These are phyloP conservation scores for Symbiodinium pilosum DNA, from an alignment of 73 alveolate genomes.

Conservation along the genomic window DNA sequence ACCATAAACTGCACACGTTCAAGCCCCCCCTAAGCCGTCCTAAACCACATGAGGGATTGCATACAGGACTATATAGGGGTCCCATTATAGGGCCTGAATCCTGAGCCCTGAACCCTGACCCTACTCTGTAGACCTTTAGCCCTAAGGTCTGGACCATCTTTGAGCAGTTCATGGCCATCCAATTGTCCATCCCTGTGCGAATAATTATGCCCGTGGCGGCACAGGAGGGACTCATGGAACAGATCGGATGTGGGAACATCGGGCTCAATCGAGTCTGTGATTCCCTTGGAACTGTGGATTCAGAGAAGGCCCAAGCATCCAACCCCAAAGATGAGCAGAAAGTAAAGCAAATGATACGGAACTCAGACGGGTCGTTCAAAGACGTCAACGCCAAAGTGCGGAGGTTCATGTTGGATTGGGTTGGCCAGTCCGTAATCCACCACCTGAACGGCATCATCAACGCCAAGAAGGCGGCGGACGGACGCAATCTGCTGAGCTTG, in stretches of 20 bases:
- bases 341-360: not conserved
- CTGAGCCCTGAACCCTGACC: not conserved
- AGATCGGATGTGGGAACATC: not conserved
- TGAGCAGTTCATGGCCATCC: constrained; percentile 10
- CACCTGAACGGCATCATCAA: not conserved
- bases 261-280: not conserved
- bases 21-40: not conserved
- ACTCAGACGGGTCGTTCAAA: not conserved
- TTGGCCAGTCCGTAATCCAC: not conserved
- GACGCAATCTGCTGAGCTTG: not conserved
- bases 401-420: not conserved
- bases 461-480: not conserved
- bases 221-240: not conserved
- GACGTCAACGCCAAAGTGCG: not conserved
- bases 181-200: not conserved
- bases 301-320: not conserved
- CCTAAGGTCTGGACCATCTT: constrained; percentile 10
- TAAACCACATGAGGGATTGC: not conserved
- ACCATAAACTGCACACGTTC: not conserved
- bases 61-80: not conserved
- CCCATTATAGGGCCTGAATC: not conserved
- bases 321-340: not conserved
- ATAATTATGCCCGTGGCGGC: not conserved
- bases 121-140: not conserved
- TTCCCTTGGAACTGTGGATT: not conserved